These are phyloP conservation scores for Tolypocladium tropicale DNA, from an alignment of 2,329 filamentous ascomycete genomes.

Conservation along the genomic window DNA sequence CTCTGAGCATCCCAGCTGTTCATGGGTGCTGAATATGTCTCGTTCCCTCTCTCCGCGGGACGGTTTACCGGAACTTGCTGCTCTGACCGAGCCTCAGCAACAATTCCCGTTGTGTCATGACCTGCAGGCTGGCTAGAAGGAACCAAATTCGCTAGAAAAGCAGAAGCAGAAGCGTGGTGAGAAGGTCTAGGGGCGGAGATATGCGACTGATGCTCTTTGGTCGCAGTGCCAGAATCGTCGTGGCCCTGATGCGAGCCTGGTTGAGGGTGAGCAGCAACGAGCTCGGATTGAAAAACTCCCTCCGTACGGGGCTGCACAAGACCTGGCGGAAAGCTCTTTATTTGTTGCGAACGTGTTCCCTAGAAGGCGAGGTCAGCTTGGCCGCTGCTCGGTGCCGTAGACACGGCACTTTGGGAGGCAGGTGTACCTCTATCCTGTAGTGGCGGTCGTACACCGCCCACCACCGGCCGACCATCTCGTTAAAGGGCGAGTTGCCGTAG, in stretches of 20 bases:
- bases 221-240: not conserved
- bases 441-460: constrained; percentile 92
- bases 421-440: constrained; percentile 48
- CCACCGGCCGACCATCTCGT: constrained; percentile 80
- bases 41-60: not conserved
- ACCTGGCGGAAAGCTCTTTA: constrained; percentile 14
- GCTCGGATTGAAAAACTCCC: constrained; percentile 37
- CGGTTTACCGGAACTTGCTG: not conserved
- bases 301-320: constrained; percentile 44
- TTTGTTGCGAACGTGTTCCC: constrained; percentile 8
- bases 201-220: not conserved
- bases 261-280: constrained; percentile 8
- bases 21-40: constrained; percentile 8
- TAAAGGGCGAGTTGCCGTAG: constrained; percentile 54
- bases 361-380: constrained; percentile 1
- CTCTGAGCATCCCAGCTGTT: constrained; percentile 44
- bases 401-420: not conserved
- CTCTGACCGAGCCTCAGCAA: not conserved
- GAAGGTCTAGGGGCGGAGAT: not conserved
- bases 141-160: not conserved
- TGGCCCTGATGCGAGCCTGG: not conserved
- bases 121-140: not conserved
- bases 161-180: not conserved
- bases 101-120: too few species aligned
- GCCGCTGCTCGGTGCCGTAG: not conserved